Percentiles rank a stretch among this genome's conserved stretches.
phyloP scores from a whole-genome alignment of 768 basidiomycete species.

The Termitomyces bulborhizus region DNA sequence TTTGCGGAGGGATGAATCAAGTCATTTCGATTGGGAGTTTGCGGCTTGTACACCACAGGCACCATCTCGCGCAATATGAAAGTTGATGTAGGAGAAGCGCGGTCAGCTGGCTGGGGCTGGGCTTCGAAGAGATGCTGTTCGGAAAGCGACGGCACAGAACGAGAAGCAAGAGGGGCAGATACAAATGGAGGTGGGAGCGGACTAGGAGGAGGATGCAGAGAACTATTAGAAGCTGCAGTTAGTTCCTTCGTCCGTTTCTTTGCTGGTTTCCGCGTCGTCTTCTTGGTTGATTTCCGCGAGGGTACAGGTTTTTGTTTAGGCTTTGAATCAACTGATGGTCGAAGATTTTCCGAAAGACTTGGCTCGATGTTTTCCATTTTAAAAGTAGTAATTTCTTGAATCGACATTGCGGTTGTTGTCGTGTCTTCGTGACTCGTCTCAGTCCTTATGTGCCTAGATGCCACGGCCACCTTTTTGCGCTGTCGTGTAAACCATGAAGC shows the following conservation, averaged over 20 bases:
- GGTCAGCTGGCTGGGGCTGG: background rate
- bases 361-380: constrained; percentile 8
- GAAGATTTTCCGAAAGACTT: background rate
- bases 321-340: background rate
- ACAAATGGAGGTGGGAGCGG: constrained; percentile 5
- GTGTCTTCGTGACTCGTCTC: background rate
- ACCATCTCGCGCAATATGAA: constrained; percentile 14
- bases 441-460: background rate
- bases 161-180: constrained; percentile 1
- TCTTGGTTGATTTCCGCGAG: background rate
- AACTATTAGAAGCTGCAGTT: background rate
- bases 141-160: background rate
- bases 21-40: background rate
- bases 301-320: background rate
- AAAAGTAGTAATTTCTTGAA: constrained; percentile 8
- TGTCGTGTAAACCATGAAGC: constrained; percentile 26
- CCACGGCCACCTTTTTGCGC: constrained; percentile 19
- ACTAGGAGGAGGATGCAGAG: background rate
- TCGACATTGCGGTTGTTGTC: constrained; percentile 1
- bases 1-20: background rate
- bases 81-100: constrained; percentile 1
- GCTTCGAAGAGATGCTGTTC: background rate
- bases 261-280: background rate
- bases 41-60: constrained; percentile 5
- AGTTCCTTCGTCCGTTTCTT: background rate